Base-by-base conservation (phyloP, 2,329 filamentous ascomycete genomes). In the Venturia asperata region DNA sequence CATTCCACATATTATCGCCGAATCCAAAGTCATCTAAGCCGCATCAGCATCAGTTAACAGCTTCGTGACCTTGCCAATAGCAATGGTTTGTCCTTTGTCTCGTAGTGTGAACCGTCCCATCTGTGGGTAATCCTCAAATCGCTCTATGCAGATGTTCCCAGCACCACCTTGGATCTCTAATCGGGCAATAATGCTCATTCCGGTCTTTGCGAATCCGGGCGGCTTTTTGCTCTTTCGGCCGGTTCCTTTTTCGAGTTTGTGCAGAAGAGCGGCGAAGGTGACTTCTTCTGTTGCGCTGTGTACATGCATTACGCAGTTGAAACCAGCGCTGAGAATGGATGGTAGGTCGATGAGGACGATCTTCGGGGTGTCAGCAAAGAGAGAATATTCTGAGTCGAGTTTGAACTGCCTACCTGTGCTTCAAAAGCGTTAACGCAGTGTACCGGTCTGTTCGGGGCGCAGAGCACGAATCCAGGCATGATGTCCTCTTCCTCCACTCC, bases 41-140 rank as follows among this genome's bases (percentile, higher is more conserved):
- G 58, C 42, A 27, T 27, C 39, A 24, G n/a, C 37, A 61, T 61
- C 60, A 17, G 60, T 61, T 10, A 61, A 43, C 60, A 99, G 84
- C 83, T 92, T 97, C 67, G 91, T 97, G 76, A 99, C 95, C 85
- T 99, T 99, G 74, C 94, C 94, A 80, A 99, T 99, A 65, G 94
- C 94, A 80, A 99, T 97, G 0, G 94, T 99, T 89, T 97, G 93
- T 72, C 94, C 94, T 87, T 71, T 61, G 34, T 65, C 61, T 62
- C 49, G 61, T 34, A 73, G 68, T 39, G 72, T 73, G 64, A 70
- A 74, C 30, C 67, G 66, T 45, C 76, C 63, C 47, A 64, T 56
- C 78, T 97, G 94, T 67, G 92, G 88, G 78, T 97, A 97, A 74
- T 97, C 93, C 74, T 97, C 92, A 71, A 97, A 99, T 68, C 84